Evolutionary conservation across 768 basidiomycete genomes (phyloP).

Genomic region (Tylopilus cervinicoccineus): DNA sequence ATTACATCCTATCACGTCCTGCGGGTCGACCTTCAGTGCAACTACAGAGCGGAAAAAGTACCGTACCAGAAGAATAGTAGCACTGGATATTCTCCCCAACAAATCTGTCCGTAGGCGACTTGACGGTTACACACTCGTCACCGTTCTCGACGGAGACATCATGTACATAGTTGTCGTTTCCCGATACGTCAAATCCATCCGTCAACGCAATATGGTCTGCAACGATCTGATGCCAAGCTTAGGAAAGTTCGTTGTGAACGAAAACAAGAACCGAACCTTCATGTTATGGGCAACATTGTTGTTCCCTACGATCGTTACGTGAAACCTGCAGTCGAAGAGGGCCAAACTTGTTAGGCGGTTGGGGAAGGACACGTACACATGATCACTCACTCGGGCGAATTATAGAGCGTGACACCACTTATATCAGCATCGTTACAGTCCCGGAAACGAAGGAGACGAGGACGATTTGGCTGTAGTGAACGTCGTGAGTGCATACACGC

Average conservation of each 20-base stretch:
- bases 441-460: conserved; percentile 8
- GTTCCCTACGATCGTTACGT: conserved; percentile 8
- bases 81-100: conserved; percentile 12
- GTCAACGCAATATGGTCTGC: conserved; percentile 12
- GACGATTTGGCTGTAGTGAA: conserved; percentile 1
- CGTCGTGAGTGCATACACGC: not conserved
- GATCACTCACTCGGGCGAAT: conserved; percentile 6
- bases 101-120: conserved; percentile 26
- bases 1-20: conserved; percentile 9
- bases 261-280: not conserved
- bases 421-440: conserved; percentile 3
- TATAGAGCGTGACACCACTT: conserved; percentile 16
- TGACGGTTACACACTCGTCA: conserved; percentile 33
- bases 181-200: conserved; percentile 17
- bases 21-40: not conserved
- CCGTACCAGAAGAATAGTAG: conserved; percentile 5
- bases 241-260: not conserved
- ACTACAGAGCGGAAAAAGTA: not conserved
- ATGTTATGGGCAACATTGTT: conserved; percentile 9
- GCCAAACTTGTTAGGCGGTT: not conserved
- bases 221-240: not conserved
- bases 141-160: conserved; percentile 33
- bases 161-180: conserved; percentile 32
- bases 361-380: not conserved
- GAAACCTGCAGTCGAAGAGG: conserved; percentile 7